phyloP scores from a whole-genome alignment of 208 protist species.

The Acanthamoeba royreba region DNA sequence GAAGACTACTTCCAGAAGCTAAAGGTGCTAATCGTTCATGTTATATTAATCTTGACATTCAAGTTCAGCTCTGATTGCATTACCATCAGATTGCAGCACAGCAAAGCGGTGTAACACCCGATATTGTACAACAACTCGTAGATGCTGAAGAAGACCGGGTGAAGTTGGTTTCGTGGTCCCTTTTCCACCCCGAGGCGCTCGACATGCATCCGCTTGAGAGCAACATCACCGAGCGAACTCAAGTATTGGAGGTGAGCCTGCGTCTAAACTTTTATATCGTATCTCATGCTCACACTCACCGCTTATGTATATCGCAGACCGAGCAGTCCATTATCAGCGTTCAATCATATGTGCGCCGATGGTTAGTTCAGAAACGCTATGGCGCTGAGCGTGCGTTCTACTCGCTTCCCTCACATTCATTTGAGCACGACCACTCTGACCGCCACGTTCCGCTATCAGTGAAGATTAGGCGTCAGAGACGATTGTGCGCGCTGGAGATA shows the following conservation, averaged over 20 bases:
- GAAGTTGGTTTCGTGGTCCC: neutral
- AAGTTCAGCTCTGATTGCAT: neutral
- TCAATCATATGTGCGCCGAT: neutral
- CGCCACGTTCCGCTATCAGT: neutral
- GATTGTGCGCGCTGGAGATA: neutral
- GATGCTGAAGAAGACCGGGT: neutral
- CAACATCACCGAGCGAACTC: neutral
- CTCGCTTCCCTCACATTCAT: neutral
- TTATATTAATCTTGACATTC: neutral
- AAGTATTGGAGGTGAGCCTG: neutral
- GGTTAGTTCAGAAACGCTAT: neutral
- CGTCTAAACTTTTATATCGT: neutral
- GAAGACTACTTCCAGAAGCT: neutral
- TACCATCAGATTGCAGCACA: neutral
- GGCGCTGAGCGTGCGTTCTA: neutral
- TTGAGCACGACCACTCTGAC: neutral
- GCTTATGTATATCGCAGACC: no score
- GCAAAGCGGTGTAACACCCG: neutral
- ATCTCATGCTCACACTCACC: neutral
- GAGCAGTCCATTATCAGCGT: neutral
- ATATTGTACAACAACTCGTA: neutral
- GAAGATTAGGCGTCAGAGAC: neutral
- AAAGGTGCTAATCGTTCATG: neutral
- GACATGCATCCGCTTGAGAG: neutral
- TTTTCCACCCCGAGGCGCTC: neutral